Conservation (phyloP, 306 rosid species). For the Datisca glomerata region DNA sequence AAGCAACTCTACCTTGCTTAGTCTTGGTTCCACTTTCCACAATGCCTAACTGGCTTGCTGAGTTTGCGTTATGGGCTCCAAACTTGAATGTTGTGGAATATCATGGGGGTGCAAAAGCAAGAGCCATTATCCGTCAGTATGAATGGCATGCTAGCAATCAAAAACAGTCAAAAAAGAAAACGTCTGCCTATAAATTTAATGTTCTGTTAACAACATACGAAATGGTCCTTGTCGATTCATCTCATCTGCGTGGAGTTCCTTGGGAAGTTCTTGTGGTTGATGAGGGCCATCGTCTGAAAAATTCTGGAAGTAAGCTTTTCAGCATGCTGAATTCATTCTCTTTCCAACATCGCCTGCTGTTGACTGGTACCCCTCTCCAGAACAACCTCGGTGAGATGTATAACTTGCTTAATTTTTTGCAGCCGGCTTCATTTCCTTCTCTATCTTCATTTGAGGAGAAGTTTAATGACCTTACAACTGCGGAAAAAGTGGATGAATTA, state of each 20-base stretch:
- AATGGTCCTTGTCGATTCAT: conserved; percentile 94
- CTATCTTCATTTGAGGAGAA: conserved; percentile 85
- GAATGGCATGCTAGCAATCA: conserved; percentile 93
- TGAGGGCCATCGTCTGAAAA: conserved; percentile 95
- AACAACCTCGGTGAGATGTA: conserved; percentile 99
- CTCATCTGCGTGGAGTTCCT: conserved; percentile 92
- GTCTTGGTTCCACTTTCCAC: conserved; percentile 97
- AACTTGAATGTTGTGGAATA: conserved; percentile 91
- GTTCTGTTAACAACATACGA: conserved; percentile 94
- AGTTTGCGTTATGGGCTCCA: conserved; percentile 90
- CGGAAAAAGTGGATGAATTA: conserved; percentile 92
- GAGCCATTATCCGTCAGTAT: conserved; percentile 78
- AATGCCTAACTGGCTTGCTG: conserved; percentile 99
- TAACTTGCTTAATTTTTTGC: conserved; percentile 95
- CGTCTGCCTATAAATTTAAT: conserved; percentile 72
- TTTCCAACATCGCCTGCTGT: conserved; percentile 89
- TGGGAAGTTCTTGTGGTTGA: conserved; percentile 99
- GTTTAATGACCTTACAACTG: conserved; percentile 88
- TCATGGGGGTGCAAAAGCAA: conserved; percentile 98
- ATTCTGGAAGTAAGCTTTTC: conserved; percentile 96
- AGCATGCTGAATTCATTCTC: conserved; percentile 90
- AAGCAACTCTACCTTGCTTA: conserved; percentile 87
- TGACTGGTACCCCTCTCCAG: conserved; percentile 99
- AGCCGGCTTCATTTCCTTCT: conserved; percentile 97
- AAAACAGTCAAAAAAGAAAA: conserved; percentile 47